phyloP scores from a whole-genome alignment of 331 rosid genomes.

The Cydonia oblonga region DNA sequence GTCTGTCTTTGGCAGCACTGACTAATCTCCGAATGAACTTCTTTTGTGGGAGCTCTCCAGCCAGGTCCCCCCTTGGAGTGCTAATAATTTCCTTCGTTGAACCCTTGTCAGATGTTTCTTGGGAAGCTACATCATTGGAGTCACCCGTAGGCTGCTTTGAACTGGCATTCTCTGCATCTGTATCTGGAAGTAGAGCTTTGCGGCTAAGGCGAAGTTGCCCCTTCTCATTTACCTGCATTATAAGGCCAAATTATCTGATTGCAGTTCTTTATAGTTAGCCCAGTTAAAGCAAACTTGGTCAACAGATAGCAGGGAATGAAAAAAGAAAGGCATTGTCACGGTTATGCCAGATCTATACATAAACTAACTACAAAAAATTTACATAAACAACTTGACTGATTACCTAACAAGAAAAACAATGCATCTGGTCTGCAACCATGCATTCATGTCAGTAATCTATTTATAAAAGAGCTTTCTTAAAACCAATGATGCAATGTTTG shows the following conservation, averaged over 20 bases:
- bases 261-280: neutral
- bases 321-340: neutral
- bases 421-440: neutral
- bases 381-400: neutral
- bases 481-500: neutral
- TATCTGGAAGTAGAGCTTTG: constrained; percentile 65
- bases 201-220: constrained; percentile 96
- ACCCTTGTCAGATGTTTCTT: constrained; percentile 21
- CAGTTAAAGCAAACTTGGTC: constrained; percentile 5
- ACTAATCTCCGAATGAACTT: constrained; percentile 51
- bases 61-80: constrained; percentile 25
- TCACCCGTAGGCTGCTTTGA: constrained; percentile 28
- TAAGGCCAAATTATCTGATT: constrained; percentile 12
- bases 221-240: constrained; percentile 71
- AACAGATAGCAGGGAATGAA: neutral
- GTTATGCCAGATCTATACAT: neutral
- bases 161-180: constrained; percentile 32
- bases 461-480: neutral
- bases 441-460: neutral
- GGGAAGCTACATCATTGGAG: constrained; percentile 20
- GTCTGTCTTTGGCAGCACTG: constrained; percentile 32
- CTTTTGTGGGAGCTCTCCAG: constrained; percentile 42
- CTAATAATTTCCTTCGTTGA: too few relatives aligned
- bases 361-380: neutral
- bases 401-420: neutral